These are phyloP conservation scores for Colletotrichum godetiae DNA, from an alignment of 2,329 filamentous ascomycete species.

Conservation along the genomic window DNA sequence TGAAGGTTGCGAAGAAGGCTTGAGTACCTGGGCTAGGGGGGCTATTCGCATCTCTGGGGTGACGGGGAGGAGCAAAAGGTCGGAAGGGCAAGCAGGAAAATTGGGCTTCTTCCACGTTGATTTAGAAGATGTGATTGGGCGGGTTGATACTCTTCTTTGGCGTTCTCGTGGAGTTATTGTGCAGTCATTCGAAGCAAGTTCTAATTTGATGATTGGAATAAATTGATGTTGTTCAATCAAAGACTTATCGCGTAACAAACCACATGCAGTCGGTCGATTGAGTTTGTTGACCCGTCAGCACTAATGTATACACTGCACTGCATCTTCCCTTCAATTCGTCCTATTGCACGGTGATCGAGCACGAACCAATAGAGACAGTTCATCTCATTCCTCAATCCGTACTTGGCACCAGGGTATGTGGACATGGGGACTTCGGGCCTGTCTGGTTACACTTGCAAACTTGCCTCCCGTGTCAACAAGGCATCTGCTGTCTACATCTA, in stretches of 20 bases:
- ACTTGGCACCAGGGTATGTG: not conserved
- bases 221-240: not conserved
- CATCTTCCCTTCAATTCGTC: no score
- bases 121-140: not conserved
- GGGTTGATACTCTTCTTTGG: not conserved
- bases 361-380: not conserved
- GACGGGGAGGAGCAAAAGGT: no score
- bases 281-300: conserved; percentile 13
- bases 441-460: not conserved
- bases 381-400: not conserved
- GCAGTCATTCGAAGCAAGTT: not conserved
- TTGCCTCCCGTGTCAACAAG: not conserved
- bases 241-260: no score
- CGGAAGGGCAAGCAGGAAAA: not conserved
- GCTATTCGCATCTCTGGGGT: not conserved
- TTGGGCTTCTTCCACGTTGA: not conserved
- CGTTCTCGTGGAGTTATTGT: not conserved
- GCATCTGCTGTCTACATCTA: no score
- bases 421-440: no score
- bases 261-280: not conserved
- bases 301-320: conserved; percentile 11
- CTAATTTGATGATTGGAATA: not conserved
- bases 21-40: not conserved
- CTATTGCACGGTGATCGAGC: not conserved
- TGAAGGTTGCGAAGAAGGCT: conserved; percentile 39